These are phyloP conservation scores for Staphylotrichum tortipilum DNA, from an alignment of 495 filamentous ascomycete species.

Conservation along the genomic window DNA sequence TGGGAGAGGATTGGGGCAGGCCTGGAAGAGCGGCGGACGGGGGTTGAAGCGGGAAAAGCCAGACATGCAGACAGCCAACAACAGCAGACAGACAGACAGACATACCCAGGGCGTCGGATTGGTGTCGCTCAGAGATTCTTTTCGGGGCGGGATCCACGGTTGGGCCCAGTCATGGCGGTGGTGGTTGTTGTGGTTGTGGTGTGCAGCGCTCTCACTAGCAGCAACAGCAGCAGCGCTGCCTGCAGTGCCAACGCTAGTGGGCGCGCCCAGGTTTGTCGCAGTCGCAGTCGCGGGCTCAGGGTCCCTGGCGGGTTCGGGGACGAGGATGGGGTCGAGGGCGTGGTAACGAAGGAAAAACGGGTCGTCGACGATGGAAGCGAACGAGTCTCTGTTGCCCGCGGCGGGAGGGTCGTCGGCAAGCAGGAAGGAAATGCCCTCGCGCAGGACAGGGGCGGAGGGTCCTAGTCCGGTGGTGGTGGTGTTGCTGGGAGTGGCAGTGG, in stretches of 20 bases:
- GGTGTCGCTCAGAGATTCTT: slow-evolving; percentile 30
- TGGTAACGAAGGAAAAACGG: slow-evolving; percentile 36
- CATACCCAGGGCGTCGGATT: slow-evolving; percentile 31
- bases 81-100: too few species aligned
- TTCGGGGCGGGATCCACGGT: slow-evolving; percentile 32
- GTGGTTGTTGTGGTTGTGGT: slow-evolving; percentile 3
- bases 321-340: slow-evolving; percentile 1
- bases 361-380: slow-evolving; percentile 38
- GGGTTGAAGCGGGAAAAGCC: too few species aligned
- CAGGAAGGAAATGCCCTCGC: slow-evolving; percentile 23
- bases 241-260: too few species aligned
- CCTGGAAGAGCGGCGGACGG: too few species aligned
- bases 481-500: too few species aligned
- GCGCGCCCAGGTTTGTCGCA: too few species aligned
- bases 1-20: too few species aligned
- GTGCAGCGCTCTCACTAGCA: too few species aligned
- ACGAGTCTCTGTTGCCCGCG: slow-evolving; percentile 30
- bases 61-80: too few species aligned
- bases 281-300: neutral
- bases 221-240: neutral
- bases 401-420: slow-evolving; percentile 23
- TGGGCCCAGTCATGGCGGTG: slow-evolving; percentile 3
- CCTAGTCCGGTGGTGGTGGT: too few species aligned
- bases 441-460: slow-evolving; percentile 7
- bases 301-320: neutral